Conservation (phyloP, 2,329 filamentous ascomycete species). For the Alternaria sp. region DNA sequence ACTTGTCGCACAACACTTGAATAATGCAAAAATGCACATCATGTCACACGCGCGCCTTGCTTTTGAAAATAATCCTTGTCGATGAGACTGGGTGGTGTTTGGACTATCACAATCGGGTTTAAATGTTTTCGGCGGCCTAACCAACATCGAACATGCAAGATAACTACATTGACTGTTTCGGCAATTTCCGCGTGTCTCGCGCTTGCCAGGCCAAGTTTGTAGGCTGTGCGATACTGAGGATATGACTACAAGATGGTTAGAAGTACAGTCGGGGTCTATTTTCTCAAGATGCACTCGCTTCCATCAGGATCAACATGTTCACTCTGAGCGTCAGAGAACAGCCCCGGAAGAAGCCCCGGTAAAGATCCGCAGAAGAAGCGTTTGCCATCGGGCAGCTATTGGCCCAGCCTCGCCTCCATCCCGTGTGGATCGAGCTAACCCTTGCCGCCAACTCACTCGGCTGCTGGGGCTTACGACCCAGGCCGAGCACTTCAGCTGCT, state of each 20-base stretch:
- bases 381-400: conserved; percentile 14
- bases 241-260: not conserved
- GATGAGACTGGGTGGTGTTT: conserved; percentile 5
- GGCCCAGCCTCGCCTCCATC: conserved; percentile 18
- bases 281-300: not conserved
- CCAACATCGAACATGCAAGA: conserved; percentile 6
- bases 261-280: not conserved
- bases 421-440: conserved; percentile 15
- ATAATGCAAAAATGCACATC: conserved; percentile 2
- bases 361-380: conserved; percentile 18
- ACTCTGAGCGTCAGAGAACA: not conserved
- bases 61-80: conserved; percentile 5
- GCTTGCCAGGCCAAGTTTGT: not conserved
- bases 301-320: not conserved
- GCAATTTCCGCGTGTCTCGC: not conserved
- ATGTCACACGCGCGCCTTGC: conserved; percentile 5
- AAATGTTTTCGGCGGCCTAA: conserved; percentile 1
- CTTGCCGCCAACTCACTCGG: conserved; percentile 20
- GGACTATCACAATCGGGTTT: conserved; percentile 1
- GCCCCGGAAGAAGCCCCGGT: conserved; percentile 11
- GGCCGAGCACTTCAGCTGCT: conserved; percentile 37
- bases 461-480: conserved; percentile 10
- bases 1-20: conserved; percentile 6
- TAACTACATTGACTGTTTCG: not conserved
- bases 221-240: not conserved